Evolutionary conservation across 176 grass and related monocot genomes (phyloP).

Genomic region (Bromus sterilis): DNA sequence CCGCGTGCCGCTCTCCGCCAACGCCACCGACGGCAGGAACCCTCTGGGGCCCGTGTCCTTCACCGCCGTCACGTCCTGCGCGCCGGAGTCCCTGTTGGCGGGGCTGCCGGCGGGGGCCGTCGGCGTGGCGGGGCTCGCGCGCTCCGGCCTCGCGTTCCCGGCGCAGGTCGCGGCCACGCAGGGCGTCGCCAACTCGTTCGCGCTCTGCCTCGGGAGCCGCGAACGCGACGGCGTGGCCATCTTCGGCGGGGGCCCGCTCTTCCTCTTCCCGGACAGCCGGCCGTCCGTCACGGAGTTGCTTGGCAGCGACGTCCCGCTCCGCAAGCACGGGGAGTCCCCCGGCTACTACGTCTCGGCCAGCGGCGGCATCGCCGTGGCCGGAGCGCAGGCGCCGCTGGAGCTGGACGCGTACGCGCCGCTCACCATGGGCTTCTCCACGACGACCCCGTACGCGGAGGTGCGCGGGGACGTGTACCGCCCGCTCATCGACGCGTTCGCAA

Average conservation of each 20-base stretch:
- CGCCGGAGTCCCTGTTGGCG: not conserved
- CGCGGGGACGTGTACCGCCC: constrained; percentile 33
- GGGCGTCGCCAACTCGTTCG: constrained; percentile 35
- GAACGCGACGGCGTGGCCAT: constrained; percentile 29
- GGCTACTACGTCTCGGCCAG: constrained; percentile 27
- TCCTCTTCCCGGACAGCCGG: not conserved
- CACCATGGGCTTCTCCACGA: constrained; percentile 14
- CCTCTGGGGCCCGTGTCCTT: constrained; percentile 12
- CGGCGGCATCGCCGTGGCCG: constrained; percentile 10
- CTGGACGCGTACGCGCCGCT: not conserved
- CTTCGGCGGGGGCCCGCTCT: constrained; percentile 38
- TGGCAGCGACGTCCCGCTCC: constrained; percentile 13
- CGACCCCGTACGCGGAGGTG: constrained; percentile 29
- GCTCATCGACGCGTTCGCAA: constrained; percentile 26
- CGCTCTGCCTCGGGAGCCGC: constrained; percentile 58
- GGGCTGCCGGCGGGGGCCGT: constrained; percentile 22
- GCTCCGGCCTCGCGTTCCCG: constrained; percentile 22
- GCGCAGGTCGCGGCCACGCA: constrained; percentile 33
- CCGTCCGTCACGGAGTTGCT: constrained; percentile 6
- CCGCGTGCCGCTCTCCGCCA: not conserved
- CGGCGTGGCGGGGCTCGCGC: constrained; percentile 56
- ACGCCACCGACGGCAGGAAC: constrained; percentile 58
- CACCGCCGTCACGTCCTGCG: constrained; percentile 32
- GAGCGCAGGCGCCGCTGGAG: not conserved
- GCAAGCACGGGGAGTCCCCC: not conserved